A percentile compares a stretch with the other conserved stretches of the same genome.
These are phyloP conservation scores for Boletus edulis DNA, from an alignment of 768 basidiomycete genomes.

Conservation along the genomic window DNA sequence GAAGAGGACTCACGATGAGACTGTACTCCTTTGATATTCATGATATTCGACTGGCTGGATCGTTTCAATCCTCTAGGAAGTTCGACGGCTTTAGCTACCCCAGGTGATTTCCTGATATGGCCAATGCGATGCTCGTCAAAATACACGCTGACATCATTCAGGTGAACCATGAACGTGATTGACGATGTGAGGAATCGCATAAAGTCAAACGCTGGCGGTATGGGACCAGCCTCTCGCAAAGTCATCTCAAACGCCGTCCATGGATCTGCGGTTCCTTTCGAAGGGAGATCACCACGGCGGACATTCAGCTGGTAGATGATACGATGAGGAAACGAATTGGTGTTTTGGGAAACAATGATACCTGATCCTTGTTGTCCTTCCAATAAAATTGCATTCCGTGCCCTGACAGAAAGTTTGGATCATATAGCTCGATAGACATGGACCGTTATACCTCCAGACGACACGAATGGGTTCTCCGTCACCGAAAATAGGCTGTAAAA, in stretches of 20 bases:
- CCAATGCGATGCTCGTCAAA: constrained; percentile 77
- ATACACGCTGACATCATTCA: constrained; percentile 75
- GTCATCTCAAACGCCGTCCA: constrained; percentile 94
- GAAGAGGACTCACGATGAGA: constrained; percentile 50
- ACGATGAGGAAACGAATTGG: background rate
- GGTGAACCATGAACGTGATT: constrained; percentile 87
- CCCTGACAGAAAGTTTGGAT: constrained; percentile 37
- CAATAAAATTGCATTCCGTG: constrained; percentile 97
- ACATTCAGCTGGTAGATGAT: constrained; percentile 62
- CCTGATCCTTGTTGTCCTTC: constrained; percentile 91
- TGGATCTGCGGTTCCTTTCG: constrained; percentile 26
- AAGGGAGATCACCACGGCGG: constrained; percentile 66
- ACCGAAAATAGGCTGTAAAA: constrained; percentile 83
- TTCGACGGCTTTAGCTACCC: constrained; percentile 46
- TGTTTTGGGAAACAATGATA: constrained; percentile 19
- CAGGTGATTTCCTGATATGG: constrained; percentile 60
- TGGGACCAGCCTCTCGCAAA: constrained; percentile 74
- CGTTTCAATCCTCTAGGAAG: constrained; percentile 57
- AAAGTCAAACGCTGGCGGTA: constrained; percentile 84
- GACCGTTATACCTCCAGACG: constrained; percentile 62
- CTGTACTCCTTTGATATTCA: constrained; percentile 67
- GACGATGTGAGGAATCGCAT: constrained; percentile 87
- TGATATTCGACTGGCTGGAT: constrained; percentile 56
- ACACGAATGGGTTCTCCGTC: constrained; percentile 81
- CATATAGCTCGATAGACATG: background rate